Evolutionary conservation across 164 flowering plant species (phyloP).

Genomic region (Paratinospora sagittata): DNA sequence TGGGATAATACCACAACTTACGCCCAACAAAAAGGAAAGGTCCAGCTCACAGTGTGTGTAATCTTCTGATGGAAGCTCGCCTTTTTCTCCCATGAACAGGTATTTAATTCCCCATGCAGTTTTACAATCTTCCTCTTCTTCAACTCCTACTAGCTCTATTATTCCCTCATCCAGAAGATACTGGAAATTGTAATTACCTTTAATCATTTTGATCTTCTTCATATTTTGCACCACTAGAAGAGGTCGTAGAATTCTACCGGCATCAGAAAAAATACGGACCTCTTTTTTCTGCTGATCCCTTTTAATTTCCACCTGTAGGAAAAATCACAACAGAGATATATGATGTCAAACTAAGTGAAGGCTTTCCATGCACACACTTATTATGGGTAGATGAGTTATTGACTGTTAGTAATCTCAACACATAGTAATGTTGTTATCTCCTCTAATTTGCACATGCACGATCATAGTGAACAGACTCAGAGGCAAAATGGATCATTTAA

Average conservation of each 20-base stretch:
- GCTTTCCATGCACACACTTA: background rate
- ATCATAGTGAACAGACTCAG: no score
- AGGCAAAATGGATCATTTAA: no score
- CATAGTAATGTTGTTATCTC: no score
- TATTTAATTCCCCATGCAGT: slow-evolving; percentile 68
- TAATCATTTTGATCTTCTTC: slow-evolving; percentile 41
- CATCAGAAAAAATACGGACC: slow-evolving; percentile 76
- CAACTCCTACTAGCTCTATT: slow-evolving; percentile 73
- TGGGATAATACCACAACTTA: slow-evolving; percentile 86
- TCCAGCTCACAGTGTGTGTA: slow-evolving; percentile 89
- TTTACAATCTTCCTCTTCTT: slow-evolving; percentile 89
- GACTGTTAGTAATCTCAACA: no score
- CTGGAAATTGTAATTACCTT: slow-evolving; percentile 43
- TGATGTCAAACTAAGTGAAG: background rate
- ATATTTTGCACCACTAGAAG: slow-evolving; percentile 72
- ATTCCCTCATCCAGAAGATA: slow-evolving; percentile 62
- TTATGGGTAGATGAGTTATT: background rate
- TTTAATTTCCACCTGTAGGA: slow-evolving; percentile 73
- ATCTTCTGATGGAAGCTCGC: slow-evolving; percentile 25
- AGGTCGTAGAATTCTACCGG: slow-evolving; percentile 87
- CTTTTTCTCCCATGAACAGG: slow-evolving; percentile 34
- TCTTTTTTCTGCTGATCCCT: slow-evolving; percentile 61
- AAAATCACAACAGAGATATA: slow-evolving; percentile 3
- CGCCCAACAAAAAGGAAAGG: slow-evolving; percentile 61
- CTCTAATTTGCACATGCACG: no score